phyloP scores from a whole-genome alignment of 257 asterid species.

The Dorcoceras hygrometricum region DNA sequence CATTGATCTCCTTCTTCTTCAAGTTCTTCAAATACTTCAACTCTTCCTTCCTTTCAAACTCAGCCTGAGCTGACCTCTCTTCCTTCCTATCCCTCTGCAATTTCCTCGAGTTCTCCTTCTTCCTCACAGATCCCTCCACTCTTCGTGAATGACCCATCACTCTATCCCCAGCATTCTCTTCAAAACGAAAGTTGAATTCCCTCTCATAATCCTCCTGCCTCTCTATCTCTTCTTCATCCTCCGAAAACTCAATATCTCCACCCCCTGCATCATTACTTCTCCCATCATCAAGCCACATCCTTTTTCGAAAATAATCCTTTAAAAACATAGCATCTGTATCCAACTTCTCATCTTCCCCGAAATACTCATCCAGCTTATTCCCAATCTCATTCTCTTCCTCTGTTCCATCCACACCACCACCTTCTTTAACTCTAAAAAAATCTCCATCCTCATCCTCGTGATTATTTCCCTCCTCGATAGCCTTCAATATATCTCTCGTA shows the following conservation, averaged over 20 bases:
- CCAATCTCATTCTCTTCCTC: conserved; percentile 36
- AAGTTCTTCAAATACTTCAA: conserved; percentile 78
- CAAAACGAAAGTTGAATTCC: conserved; percentile 63
- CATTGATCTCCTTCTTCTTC: conserved; percentile 77
- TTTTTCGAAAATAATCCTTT: conserved; percentile 56
- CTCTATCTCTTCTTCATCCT: conserved; percentile 74
- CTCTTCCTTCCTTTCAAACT: conserved; percentile 70
- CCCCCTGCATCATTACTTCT: conserved; percentile 25
- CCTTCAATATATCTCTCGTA: conserved; percentile 45
- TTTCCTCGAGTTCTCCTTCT: conserved; percentile 61
- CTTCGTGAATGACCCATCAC: conserved; percentile 65
- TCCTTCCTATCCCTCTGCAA: conserved; percentile 84
- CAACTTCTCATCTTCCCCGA: conserved; percentile 67
- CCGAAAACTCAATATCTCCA: conserved; percentile 40
- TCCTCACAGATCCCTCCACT: conserved; percentile 89
- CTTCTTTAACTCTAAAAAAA: conserved; percentile 47
- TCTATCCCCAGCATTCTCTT: conserved; percentile 81
- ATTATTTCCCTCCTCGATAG: conserved; percentile 36
- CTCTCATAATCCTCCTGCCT: conserved; percentile 81
- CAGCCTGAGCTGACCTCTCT: conserved; percentile 62
- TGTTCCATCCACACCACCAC: conserved; percentile 27
- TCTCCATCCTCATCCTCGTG: conserved; percentile 43
- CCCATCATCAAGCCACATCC: conserved; percentile 58
- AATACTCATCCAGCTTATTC: conserved; percentile 55
- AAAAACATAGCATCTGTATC: conserved; percentile 49